Conservation (phyloP, 805 yeast species). For the Ogataea paraovalis region DNA sequence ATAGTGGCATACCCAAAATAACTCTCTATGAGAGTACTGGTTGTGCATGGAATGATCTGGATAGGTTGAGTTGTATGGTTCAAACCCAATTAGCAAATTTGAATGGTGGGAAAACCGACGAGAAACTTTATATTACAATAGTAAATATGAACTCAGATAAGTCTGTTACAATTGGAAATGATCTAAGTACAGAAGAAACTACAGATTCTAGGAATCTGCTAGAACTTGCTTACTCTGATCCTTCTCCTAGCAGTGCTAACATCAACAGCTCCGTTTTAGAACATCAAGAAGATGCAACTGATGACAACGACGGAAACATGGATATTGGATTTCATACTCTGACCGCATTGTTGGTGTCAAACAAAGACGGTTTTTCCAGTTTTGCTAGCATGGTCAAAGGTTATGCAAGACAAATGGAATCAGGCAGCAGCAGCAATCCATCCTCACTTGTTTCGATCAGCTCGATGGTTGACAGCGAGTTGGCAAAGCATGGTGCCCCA, state of each 20-base stretch:
- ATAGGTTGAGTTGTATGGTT: conserved; percentile 23
- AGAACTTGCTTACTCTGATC: background rate
- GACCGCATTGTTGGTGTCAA: background rate
- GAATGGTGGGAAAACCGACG: conserved; percentile 12
- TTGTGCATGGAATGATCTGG: conserved; percentile 27
- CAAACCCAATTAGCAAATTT: conserved; percentile 22
- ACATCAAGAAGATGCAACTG: background rate
- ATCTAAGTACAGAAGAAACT: conserved; percentile 1
- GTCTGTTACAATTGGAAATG: conserved; percentile 11
- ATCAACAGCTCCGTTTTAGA: background rate
- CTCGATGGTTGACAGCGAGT: background rate
- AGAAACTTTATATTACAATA: conserved; percentile 21
- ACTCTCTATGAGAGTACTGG: conserved; percentile 29
- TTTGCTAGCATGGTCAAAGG: background rate
- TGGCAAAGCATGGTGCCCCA: background rate
- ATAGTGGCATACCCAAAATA: conserved; percentile 21
- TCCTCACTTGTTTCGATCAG: background rate
- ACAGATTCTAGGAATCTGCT: background rate
- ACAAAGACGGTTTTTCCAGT: background rate
- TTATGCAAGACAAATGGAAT: background rate
- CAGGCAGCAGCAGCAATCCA: background rate
- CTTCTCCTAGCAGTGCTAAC: background rate
- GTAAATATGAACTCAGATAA: conserved; percentile 18
- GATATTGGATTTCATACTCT: background rate
- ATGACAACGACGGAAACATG: background rate